Base-by-base conservation (phyloP, 768 basidiomycete genomes). In the Psilocybe tampanensis region DNA sequence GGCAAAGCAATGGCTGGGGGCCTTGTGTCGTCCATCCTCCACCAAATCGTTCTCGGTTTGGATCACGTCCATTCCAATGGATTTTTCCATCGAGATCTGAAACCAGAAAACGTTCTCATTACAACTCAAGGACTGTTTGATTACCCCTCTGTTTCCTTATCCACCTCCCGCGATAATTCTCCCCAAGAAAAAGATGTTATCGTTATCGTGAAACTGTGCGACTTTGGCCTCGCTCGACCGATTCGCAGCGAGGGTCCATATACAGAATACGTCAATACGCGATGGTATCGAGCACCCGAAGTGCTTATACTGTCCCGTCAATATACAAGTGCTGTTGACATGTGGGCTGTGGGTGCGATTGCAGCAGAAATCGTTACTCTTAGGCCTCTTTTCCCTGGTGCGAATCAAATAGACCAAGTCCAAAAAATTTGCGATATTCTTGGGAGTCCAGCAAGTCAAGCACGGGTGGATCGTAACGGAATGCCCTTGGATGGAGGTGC, bases 221-320 rank as follows among this genome's bases (percentile, higher is more conserved):
- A 97, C 71, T 98, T 98, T 68, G 95, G 95, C 52, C 83, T 96
- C 47, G 95, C 95, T 2, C 77, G 94, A 44, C 89, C 92, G 67
- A 92, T 86, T 1, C 76, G 74, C 44, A 91, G 89, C 63, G 71
- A 78, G 52, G 94, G 92, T 0, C 95, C 95, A 0, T 96, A 96
- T 69, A 96, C 95, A n/a, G 94, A 96, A 74, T 96, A 97, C 66
- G 94, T 97, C 24, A 89, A 92, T 18, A 95, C 93, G 9, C 82
- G 94, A 44, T 98, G 95, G 95, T 98, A 98, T 72, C 90, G 95
- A 52, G 94, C 95, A 0, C 95, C 95, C 11, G 95, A 98, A 70
- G 92, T 98, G 13, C 77, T 97, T 29, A 80, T 98, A 18, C 79
- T 89, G 51, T 90, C 89, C 62, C 80, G 85, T 50, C 87, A 94